Base-by-base conservation (phyloP, 2,329 filamentous ascomycete genomes). In the Fusarium sulawesiense region DNA sequence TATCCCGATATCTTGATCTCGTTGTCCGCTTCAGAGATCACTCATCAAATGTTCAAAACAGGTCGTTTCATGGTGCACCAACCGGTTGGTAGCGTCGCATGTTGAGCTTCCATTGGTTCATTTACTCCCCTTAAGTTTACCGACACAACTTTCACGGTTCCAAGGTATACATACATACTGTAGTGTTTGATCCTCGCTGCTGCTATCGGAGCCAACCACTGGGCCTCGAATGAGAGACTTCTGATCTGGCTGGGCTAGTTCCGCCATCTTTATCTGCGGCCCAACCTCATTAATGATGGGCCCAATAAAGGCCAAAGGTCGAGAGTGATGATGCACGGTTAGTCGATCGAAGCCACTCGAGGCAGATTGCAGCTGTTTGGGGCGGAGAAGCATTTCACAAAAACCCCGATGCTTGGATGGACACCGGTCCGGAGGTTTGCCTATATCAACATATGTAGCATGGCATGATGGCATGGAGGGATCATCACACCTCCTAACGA, bases 51-150 rank as follows among this genome's bases (percentile, higher is more conserved):
- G 29, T 46, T 27, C 30, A 51, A 62, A 57, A 67, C 63, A 46
- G 29, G 42, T 66, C 56, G 56, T 44, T 70, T 70, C 66, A 47
- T 70, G 32, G 47, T 56, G 53, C 48, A 65, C 68, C 71, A 71
- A 57, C 66, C 60, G 30, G 48, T 30, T 46, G 55, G 63, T 66
- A 61, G 56, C 51, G 53, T 51, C 49, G 12, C 34, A 57, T 10
- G 5, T 27, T 53, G 45, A n/a, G 25, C 32, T 42, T 37, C 56
- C 11, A 67, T 73, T 74, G 64, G 60, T 29, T 59, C 29, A 20
- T 14, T n/a, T 12, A 37, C 40, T 49, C 62, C 58, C 44, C 47
- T 29, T 46, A 58, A 47, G 56, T 64, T 71, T 60, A 56, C 50
- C 8, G 20, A 50, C 49, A 49, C 61, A 61, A 48, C 63, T 64